phyloP scores from a whole-genome alignment of 2,329 filamentous ascomycete genomes.

The Nemania abortiva region DNA sequence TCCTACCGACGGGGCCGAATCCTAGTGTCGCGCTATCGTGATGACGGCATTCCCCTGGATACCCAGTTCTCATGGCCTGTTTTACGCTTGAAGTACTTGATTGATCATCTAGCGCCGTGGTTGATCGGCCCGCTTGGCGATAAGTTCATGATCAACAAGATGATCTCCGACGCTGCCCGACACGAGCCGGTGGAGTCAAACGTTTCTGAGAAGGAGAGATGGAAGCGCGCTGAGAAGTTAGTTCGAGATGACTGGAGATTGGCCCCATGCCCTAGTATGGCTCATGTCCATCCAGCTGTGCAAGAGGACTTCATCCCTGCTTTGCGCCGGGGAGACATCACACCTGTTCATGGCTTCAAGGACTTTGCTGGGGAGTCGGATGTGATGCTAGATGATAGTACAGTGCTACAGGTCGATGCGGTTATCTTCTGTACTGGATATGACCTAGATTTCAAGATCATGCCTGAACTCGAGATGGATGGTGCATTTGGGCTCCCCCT shows the following conservation, averaged over 20 bases:
- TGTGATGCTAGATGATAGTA: conserved; percentile 37
- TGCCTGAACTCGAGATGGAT: conserved; percentile 45
- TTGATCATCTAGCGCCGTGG: conserved; percentile 40
- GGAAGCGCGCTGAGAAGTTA: conserved; percentile 27
- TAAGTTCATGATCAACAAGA: conserved; percentile 38
- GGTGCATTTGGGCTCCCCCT: conserved; percentile 36
- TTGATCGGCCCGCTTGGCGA: conserved; percentile 35
- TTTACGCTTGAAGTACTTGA: conserved; percentile 42
- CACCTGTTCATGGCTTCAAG: conserved; percentile 39
- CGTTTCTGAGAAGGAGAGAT: conserved; percentile 21
- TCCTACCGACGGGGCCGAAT: conserved; percentile 39
- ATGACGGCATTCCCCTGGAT: conserved; percentile 40
- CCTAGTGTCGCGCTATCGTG: conserved; percentile 38
- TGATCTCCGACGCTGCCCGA: conserved; percentile 41
- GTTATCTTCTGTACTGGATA: conserved; percentile 46
- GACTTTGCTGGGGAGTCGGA: conserved; percentile 37
- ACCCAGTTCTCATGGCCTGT: conserved; percentile 36
- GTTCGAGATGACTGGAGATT: conserved; percentile 41
- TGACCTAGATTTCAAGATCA: conserved; percentile 40
- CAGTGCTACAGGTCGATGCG: conserved; percentile 38
- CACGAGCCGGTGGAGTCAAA: conserved; percentile 26
- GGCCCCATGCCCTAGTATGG: conserved; percentile 38
- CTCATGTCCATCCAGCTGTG: conserved; percentile 38
- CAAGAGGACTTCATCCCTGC: conserved; percentile 45
- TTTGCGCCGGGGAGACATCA: conserved; percentile 34